These are phyloP conservation scores for Trichoderma gamsii DNA, from an alignment of 495 filamentous ascomycete species.

Conservation along the genomic window DNA sequence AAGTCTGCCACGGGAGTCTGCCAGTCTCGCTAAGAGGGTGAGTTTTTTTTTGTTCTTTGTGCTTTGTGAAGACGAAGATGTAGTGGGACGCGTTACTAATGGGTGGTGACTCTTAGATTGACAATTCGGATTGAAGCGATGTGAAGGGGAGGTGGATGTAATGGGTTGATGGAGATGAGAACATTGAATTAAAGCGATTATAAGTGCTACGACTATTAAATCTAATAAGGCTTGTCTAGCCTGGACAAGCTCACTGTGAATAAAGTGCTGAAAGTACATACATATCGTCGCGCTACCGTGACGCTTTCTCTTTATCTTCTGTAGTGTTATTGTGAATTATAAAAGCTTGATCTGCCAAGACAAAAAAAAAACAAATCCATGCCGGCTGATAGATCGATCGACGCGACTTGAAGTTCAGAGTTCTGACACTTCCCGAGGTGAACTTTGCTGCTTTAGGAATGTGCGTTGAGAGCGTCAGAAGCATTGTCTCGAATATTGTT, in stretches of 20 bases:
- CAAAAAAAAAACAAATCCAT: not conserved
- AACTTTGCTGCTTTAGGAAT: slow-evolving; percentile 4
- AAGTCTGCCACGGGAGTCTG: not conserved
- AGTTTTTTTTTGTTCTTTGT: not conserved
- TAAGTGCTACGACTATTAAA: not conserved
- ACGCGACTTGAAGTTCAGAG: not conserved
- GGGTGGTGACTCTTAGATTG: not conserved
- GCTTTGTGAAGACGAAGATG: not conserved
- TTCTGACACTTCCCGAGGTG: not conserved
- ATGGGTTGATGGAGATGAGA: slow-evolving; percentile 4
- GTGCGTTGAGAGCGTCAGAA: not conserved
- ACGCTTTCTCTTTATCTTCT: not conserved
- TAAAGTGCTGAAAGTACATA: not conserved
- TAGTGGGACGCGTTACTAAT: not conserved
- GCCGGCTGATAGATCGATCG: not conserved
- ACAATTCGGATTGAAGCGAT: not conserved
- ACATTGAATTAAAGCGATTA: not conserved
- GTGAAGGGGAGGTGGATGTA: not conserved
- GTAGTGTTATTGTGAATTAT: not conserved
- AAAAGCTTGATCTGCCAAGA: not conserved
- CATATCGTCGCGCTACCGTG: not conserved
- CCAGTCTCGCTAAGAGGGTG: slow-evolving; percentile 3
- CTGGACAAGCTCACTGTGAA: not conserved
- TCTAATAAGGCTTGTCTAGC: not conserved
- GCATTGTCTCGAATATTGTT: not conserved